Evolutionary conservation across 257 asterid genomes (phyloP).

Genomic region (Salvia hispanica): DNA sequence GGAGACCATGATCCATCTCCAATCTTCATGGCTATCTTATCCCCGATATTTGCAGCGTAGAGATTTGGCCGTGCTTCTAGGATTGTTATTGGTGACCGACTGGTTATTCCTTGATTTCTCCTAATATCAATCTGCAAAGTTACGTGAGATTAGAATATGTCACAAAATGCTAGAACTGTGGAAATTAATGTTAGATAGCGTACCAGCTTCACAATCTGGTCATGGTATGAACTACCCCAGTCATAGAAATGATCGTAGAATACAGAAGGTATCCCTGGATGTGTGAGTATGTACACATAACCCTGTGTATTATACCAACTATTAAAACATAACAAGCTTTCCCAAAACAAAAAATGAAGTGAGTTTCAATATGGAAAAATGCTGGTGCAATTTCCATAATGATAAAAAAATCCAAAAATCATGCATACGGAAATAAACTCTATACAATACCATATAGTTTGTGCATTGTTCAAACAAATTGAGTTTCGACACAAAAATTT

Average conservation of each 20-base stretch:
- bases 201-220: slow-evolving; percentile 90
- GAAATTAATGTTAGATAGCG: not conserved
- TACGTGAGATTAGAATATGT: slow-evolving; percentile 2
- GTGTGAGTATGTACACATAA: slow-evolving; percentile 83
- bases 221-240: slow-evolving; percentile 64
- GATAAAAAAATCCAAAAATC: not conserved
- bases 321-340: slow-evolving; percentile 8
- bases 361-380: not conserved
- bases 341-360: not conserved
- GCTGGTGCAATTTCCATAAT: not conserved
- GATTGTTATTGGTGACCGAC: slow-evolving; percentile 69
- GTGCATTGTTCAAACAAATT: not conserved
- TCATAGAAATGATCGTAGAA: slow-evolving; percentile 91
- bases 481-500: not conserved
- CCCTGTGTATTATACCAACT: slow-evolving; percentile 50
- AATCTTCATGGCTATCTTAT: slow-evolving; percentile 76
- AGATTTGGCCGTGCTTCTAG: slow-evolving; percentile 76
- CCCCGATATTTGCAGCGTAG: slow-evolving; percentile 82
- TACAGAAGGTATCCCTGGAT: slow-evolving; percentile 84
- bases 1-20: slow-evolving; percentile 97
- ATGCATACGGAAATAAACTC: not conserved
- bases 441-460: not conserved
- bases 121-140: slow-evolving; percentile 65
- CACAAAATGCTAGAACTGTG: not conserved
- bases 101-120: slow-evolving; percentile 60